phyloP scores from a whole-genome alignment of 2,329 filamentous ascomycete genomes.

The Samsoniella hepiali region DNA sequence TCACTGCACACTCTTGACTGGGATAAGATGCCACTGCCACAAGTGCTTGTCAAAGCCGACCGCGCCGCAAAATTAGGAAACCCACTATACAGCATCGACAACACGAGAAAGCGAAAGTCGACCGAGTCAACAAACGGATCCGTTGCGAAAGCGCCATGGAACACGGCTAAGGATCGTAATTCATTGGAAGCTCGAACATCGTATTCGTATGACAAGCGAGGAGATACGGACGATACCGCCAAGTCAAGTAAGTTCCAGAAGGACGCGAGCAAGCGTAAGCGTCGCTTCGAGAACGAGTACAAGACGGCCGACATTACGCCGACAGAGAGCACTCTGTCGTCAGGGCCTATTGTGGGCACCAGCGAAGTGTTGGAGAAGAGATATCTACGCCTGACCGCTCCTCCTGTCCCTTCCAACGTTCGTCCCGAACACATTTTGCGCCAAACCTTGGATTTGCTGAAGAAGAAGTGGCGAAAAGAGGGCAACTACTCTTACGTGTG shows the following conservation, averaged over 20 bases:
- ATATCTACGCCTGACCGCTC: constrained; percentile 88
- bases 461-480: constrained; percentile 91
- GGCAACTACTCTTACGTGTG: constrained; percentile 97
- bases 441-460: constrained; percentile 81
- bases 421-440: constrained; percentile 77
- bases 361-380: constrained; percentile 84
- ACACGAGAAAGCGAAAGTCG: constrained; percentile 80
- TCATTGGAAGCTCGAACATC: constrained; percentile 74
- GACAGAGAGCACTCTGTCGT: constrained; percentile 53
- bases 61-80: constrained; percentile 50
- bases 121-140: constrained; percentile 57
- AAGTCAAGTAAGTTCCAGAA: constrained; percentile 84
- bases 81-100: constrained; percentile 33
- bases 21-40: constrained; percentile 78
- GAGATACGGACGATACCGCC: constrained; percentile 44
- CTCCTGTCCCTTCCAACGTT: constrained; percentile 83
- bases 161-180: constrained; percentile 59
- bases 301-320: constrained; percentile 54
- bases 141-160: constrained; percentile 65
- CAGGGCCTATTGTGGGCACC: constrained; percentile 78
- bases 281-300: constrained; percentile 74
- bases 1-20: constrained; percentile 75
- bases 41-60: constrained; percentile 74
- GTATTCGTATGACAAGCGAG: constrained; percentile 47
- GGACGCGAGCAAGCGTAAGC: constrained; percentile 86